Evolutionary conservation across 768 basidiomycete genomes (phyloP), one percentile per base, ranked within the genome.

Genomic region (Rhizopogon vulgaris): DNA sequence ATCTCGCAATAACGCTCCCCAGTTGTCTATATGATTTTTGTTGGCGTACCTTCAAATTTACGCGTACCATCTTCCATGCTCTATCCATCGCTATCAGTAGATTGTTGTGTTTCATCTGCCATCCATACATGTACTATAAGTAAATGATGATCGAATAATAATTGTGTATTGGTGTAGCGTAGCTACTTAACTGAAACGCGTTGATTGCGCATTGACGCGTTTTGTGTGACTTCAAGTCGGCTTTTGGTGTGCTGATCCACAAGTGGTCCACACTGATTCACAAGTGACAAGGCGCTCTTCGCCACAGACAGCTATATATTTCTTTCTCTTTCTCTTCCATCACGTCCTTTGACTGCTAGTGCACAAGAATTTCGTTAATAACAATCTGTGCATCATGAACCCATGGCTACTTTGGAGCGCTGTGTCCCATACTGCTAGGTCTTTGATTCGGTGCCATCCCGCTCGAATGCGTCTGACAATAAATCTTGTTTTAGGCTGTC

Each of bases 381-480:
- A 34, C 32, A 11, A 34, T 10, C 10, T 22, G 48, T 51, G 28
- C 22, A 39, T 47, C 42, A 71, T 81, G 65, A 80, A 77, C 53
- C 75, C 79, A n/a, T 84, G 82, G 76, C 69, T 85, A 47, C 58
- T 87, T 27, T 84, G 82, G 83, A 83, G 78, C 56, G 80, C 79
- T 37, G 61, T 85, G 55, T 81, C 80, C 15, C 79, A 80, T 60
- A 79, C 78, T 55, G 84, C 84, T 54, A 82, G 79, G 84, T 79
- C 50, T 38, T 67, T 56, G 48, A 12, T 5, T 28, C 40, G 15
- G 14, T 32, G 25, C 43, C 54, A 11, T 46, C 46, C 45, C 36
- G 6, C 32, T 17, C 48, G 38, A 46, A 50, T 52, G 8, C 52
- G 25, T 52, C 24, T 36, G n/a, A 47, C n/a, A 11, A 42, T 41